Conservation (phyloP, 2,329 filamentous ascomycete genomes). For the Phyllosticta citrichinensis region DNA sequence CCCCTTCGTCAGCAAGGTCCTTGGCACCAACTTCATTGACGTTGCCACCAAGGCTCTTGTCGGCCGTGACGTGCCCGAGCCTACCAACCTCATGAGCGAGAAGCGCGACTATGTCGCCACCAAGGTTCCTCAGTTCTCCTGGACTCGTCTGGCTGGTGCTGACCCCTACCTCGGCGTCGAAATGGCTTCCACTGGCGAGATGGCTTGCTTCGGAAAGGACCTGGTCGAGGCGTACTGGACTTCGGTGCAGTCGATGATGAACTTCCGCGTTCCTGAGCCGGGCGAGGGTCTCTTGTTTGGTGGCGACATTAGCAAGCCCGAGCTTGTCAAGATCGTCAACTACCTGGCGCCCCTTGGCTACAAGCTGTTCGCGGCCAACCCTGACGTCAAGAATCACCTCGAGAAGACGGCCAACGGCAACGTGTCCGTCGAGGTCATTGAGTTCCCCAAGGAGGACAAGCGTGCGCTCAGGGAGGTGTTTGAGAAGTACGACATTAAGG, state of each 20-base stretch:
- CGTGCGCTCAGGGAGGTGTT: conserved; percentile 89
- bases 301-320: conserved; percentile 62
- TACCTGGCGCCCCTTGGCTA: conserved; percentile 83
- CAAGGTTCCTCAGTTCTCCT: conserved; percentile 98
- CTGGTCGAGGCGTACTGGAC: conserved; percentile 97
- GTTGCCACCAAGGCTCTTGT: conserved; percentile 87
- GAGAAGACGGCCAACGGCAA: conserved; percentile 58
- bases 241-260: conserved; percentile 94
- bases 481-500: conserved; percentile 90
- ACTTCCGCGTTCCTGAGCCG: conserved; percentile 92
- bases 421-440: conserved; percentile 75
- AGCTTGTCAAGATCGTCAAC: conserved; percentile 71
- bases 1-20: conserved; percentile 95
- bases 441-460: conserved; percentile 96
- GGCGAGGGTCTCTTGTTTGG: conserved; percentile 94
- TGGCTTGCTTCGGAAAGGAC: conserved; percentile 96
- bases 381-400: conserved; percentile 72
- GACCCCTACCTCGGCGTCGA: conserved; percentile 97
- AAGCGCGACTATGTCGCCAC: conserved; percentile 90
- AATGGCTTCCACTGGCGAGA: conserved; percentile 94
- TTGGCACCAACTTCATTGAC: conserved; percentile 94
- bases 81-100: conserved; percentile 76
- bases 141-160: conserved; percentile 93
- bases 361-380: conserved; percentile 81
- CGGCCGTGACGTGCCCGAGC: conserved; percentile 72